Percentiles rank a stretch among this genome's conserved stretches.
Evolutionary conservation across 352 stramenopile species (phyloP).

Genomic region (Globisporangium alternatum): DNA sequence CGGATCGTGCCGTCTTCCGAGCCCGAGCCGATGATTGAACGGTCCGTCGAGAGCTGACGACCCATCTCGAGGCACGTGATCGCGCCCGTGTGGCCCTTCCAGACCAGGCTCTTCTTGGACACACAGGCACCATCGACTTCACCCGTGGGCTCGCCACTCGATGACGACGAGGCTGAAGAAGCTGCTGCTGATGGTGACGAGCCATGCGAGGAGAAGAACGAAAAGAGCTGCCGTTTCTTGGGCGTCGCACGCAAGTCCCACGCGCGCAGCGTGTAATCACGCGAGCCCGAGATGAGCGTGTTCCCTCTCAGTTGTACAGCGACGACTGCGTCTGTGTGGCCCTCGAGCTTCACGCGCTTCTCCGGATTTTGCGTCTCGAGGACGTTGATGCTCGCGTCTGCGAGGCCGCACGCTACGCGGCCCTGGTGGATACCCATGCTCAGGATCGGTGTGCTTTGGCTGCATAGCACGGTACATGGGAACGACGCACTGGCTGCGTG

Average conservation of each 20-base stretch:
- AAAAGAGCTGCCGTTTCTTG: conserved; percentile 58
- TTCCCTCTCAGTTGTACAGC: conserved; percentile 57
- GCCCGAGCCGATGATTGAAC: conserved; percentile 58
- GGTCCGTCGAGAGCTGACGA: conserved; percentile 56
- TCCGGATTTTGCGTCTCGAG: conserved; percentile 35
- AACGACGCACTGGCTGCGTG: conserved; percentile 15
- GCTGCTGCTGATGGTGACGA: neutral
- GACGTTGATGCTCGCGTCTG: conserved; percentile 37
- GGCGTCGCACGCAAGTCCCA: conserved; percentile 68
- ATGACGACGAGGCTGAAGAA: conserved; percentile 14
- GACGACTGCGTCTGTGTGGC: conserved; percentile 54
- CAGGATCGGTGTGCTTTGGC: conserved; percentile 38
- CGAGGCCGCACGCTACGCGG: conserved; percentile 50
- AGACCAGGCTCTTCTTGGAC: conserved; percentile 57
- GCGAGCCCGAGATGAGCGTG: conserved; percentile 62
- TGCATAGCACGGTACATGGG: conserved; percentile 15
- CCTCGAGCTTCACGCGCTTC: conserved; percentile 43
- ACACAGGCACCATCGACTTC: conserved; percentile 57
- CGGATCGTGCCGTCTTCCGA: conserved; percentile 69
- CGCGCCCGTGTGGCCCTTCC: conserved; percentile 58
- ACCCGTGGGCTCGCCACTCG: conserved; percentile 18
- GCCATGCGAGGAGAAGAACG: conserved; percentile 46
- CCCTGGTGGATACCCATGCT: conserved; percentile 46
- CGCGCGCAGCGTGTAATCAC: conserved; percentile 65
- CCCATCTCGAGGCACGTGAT: conserved; percentile 74